Evolutionary conservation across 1,284 basidiomycete species (phyloP), one percentile per base, ranked within the genome.

Genomic region (Moniliophthora roreri): DNA sequence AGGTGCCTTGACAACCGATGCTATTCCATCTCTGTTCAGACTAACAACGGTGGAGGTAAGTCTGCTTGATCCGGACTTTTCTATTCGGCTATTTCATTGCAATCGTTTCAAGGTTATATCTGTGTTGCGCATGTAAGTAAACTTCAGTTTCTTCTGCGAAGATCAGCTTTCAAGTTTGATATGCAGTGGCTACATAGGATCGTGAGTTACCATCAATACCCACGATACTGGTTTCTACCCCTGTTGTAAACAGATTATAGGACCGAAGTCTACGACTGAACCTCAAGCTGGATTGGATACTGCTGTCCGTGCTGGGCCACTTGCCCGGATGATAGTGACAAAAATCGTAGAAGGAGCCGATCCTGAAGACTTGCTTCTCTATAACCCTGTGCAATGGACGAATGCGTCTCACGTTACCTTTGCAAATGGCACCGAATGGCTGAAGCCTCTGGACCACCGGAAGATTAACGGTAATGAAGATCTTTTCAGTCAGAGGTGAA

Each of bases 161-260:
- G 28, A 11, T 34, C 54, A n/a, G 41, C 44, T 32, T 47, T 28
- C 39, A 36, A 48, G 11, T 4, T 4, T 32, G 11, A n/a, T 54
- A 23, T 46, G 57, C 52, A 85, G 81, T 85, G 79, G 80, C 71
- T 85, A 4, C 81, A 84, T 63, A 79, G 82, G 42, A 81, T 84
- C 54, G 81, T 84, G 53, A 59, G 78, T 65, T 24, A 46, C 2
- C 21, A n/a, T 16, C 39, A 9, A 37, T 28, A 16, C 51, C 28
- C n/a, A 40, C 20, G n/a, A 35, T n/a, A 24, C 32, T 36, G 28
- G 37, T 36, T 18, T 35, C n/a, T 20, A 20, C 35, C 8, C 38
- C 23, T 38, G 11, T 13, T 13, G 8, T 35, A 20, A 40, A 36
- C 56, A 82, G 81, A 77, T 84, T 53, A 75, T 78, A 16, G 82